These are phyloP conservation scores for Phytophthora europaea DNA, from an alignment of 352 stramenopile species.

Conservation along the genomic window DNA sequence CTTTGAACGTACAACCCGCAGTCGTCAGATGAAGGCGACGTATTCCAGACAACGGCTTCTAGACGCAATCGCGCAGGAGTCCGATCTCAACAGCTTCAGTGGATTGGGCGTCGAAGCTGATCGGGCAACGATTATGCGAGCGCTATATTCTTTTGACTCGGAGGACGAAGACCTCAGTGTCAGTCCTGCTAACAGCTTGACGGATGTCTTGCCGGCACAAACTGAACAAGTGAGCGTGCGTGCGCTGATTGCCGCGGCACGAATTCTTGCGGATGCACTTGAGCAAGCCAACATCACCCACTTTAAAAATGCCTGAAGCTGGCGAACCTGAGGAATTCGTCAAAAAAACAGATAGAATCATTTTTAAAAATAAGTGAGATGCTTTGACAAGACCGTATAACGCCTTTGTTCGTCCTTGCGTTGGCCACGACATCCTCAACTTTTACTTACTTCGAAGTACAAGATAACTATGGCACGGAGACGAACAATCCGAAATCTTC, in stretches of 20 bases:
- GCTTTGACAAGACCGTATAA: not conserved
- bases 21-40: slow-evolving; percentile 51
- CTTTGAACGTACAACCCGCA: slow-evolving; percentile 58
- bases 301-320: slow-evolving; percentile 8
- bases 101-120: slow-evolving; percentile 36
- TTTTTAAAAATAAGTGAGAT: not conserved
- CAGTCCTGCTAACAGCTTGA: slow-evolving; percentile 12
- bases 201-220: slow-evolving; percentile 39
- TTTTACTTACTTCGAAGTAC: not conserved
- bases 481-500: not conserved
- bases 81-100: slow-evolving; percentile 49
- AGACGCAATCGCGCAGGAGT: slow-evolving; percentile 64
- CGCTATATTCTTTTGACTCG: slow-evolving; percentile 49
- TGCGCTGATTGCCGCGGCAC: slow-evolving; percentile 50
- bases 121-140: slow-evolving; percentile 39
- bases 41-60: slow-evolving; percentile 59
- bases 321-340: not conserved
- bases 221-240: slow-evolving; percentile 42
- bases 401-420: not conserved
- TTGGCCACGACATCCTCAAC: not conserved
- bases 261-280: slow-evolving; percentile 55
- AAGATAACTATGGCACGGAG: not conserved
- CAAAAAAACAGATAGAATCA: not conserved
- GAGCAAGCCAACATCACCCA: slow-evolving; percentile 38
- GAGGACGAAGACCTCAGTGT: slow-evolving; percentile 10